Base-by-base conservation (phyloP, 169 alveolate species). In the Eimeria praecox region DNA sequence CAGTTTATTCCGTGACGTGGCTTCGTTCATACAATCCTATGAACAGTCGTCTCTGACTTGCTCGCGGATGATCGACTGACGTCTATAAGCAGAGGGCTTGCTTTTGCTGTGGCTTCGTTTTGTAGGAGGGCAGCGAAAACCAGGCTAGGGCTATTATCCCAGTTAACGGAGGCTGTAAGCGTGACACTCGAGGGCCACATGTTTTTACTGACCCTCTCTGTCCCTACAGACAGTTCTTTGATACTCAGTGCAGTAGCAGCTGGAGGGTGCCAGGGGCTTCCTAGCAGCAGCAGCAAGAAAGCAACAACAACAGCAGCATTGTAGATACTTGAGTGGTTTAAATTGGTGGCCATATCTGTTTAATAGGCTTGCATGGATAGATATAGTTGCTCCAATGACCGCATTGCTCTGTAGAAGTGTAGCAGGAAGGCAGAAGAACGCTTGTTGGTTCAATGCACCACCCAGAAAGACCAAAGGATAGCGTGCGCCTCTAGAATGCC, bases 11-110 rank as follows among this genome's bases (percentile, higher is more conserved):
- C 24, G 30, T 30, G 66, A 24, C 24, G 82, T 30, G 30, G 38
- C 1, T 33, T 12, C 49, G 24, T 69, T 12, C 46, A 71, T 30
- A 35, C n/a, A 10, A 0, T 12, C 49, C 27, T 14, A n/a, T 38
- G 38, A 18, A 33, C 10, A 22, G 1, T 14, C 38, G n/a, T 40
- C 30, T 71, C 22, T 71, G 42, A 18, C 3, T 9, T 3, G 82
- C 42, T 38, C 4, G 30, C 38, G 33, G 82, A 35, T 12, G 10
- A 38, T 38, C 33, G 33, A 71, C 49, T 16, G 82, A 10, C 33
- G 54, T 71, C 82, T 71, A n/a, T 71, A 38, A 30, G 82, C 33
- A 33, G 80, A 69, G 44, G 27, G 80, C 80, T 27, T 33, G 80
- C 27, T 71, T 24, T 14, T 71, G 82, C 27, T 71, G 82, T 18